These are phyloP conservation scores for Inga oerstediana DNA, from an alignment of 306 rosid species.

Conservation along the genomic window DNA sequence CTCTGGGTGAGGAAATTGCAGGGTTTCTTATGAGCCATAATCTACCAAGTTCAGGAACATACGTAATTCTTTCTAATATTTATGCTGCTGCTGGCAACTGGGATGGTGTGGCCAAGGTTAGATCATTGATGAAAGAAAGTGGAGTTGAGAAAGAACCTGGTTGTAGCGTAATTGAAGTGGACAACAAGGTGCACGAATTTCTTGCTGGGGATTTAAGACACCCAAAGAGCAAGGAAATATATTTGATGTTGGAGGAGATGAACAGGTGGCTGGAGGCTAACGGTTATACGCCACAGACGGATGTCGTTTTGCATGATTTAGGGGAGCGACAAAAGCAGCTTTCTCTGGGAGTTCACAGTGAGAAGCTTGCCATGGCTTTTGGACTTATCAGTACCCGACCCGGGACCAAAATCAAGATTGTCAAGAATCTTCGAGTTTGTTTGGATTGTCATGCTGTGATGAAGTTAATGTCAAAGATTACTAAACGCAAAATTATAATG, in stretches of 20 bases:
- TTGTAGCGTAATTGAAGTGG: constrained; percentile 75
- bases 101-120: constrained; percentile 74
- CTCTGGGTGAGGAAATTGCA: constrained; percentile 73
- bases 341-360: constrained; percentile 79
- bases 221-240: constrained; percentile 64
- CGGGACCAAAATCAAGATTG: constrained; percentile 67
- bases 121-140: constrained; percentile 69
- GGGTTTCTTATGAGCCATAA: constrained; percentile 56
- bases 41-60: constrained; percentile 80
- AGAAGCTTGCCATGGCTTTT: constrained; percentile 82
- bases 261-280: constrained; percentile 63
- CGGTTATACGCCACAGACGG: constrained; percentile 65
- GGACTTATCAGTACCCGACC: constrained; percentile 75
- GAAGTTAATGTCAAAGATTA: constrained; percentile 69
- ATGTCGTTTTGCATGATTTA: constrained; percentile 68
- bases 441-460: constrained; percentile 78
- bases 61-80: constrained; percentile 77
- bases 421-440: constrained; percentile 79
- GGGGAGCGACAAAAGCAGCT: constrained; percentile 67
- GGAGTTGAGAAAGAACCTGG: constrained; percentile 88
- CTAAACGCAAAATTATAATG: constrained; percentile 66
- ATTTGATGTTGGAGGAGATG: constrained; percentile 65
- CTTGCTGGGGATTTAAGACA: constrained; percentile 75
- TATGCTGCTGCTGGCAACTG: constrained; percentile 72
- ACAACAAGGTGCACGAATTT: constrained; percentile 73